These are phyloP conservation scores for Fomitiporia mediterranea DNA, from an alignment of 1,284 basidiomycete species.

Conservation along the genomic window DNA sequence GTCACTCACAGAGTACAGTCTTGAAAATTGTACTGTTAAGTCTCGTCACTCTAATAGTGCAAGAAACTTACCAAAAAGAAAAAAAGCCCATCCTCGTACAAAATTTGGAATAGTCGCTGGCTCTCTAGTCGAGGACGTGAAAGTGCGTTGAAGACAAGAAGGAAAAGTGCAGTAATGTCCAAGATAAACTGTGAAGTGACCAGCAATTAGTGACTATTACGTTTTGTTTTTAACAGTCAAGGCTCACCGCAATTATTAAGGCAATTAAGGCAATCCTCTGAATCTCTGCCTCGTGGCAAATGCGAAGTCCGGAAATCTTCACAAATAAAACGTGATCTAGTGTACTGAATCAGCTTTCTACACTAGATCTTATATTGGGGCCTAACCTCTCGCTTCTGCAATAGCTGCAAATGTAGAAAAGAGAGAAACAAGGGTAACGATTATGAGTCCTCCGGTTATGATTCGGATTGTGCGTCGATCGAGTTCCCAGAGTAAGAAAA, in stretches of 20 bases:
- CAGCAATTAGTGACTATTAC: too few relatives aligned
- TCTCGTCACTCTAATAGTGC: neutral
- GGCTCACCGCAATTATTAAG: constrained; percentile 6
- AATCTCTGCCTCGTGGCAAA: neutral
- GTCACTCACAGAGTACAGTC: neutral
- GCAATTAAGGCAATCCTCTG: neutral
- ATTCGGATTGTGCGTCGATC: neutral
- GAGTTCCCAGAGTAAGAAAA: constrained; percentile 8
- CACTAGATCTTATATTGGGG: too few relatives aligned
- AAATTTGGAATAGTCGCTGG: constrained; percentile 8
- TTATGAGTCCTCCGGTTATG: neutral
- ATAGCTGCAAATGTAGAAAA: neutral
- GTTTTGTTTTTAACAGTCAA: too few relatives aligned
- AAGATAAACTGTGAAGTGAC: constrained; percentile 7
- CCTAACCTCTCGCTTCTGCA: neutral
- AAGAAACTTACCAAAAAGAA: constrained; percentile 11
- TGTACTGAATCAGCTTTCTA: too few relatives aligned
- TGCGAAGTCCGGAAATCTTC: neutral
- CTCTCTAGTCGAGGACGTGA: constrained; percentile 5
- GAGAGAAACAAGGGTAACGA: constrained; percentile 1
- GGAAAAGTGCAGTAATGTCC: constrained; percentile 4
- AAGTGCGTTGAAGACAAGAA: constrained; percentile 12
- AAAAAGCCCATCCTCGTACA: constrained; percentile 10
- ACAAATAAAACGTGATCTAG: too few relatives aligned
- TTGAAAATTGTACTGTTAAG: neutral